phyloP scores from a whole-genome alignment of 2,329 filamentous ascomycete genomes.

The Penicillium frequentans region DNA sequence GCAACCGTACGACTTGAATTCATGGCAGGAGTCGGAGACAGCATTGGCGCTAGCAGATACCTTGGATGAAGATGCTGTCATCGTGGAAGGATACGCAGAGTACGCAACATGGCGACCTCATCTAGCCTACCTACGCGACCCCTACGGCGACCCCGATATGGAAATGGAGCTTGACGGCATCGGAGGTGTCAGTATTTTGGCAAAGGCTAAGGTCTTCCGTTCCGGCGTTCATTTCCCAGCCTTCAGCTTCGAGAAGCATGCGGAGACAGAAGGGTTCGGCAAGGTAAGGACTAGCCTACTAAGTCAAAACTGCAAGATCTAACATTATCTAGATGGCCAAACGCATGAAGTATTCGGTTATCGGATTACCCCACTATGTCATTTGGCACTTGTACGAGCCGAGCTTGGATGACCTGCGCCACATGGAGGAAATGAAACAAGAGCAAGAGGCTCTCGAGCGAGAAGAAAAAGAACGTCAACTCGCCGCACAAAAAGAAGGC shows the following conservation, averaged over 20 bases:
- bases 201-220: conserved; percentile 93
- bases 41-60: conserved; percentile 90
- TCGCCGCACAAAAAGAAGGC: conserved; percentile 71
- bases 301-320: conserved; percentile 2
- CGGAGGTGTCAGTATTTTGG: conserved; percentile 93
- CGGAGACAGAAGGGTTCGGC: conserved; percentile 96
- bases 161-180: conserved; percentile 99
- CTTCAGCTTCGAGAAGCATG: conserved; percentile 98
- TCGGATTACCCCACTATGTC: conserved; percentile 94
- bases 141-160: conserved; percentile 97
- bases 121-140: conserved; percentile 92
- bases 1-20: conserved; percentile 97
- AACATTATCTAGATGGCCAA: conserved; percentile 75
- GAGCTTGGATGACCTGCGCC: conserved; percentile 93
- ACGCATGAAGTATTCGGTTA: conserved; percentile 91
- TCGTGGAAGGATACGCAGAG: conserved; percentile 97
- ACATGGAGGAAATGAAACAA: conserved; percentile 98
- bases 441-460: conserved; percentile 77
- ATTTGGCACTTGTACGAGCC: conserved; percentile 99
- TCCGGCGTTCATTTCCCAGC: conserved; percentile 96
- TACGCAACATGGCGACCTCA: conserved; percentile 98
- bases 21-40: conserved; percentile 98
- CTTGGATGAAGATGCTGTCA: conserved; percentile 95
- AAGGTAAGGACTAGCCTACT: conserved; percentile 63
- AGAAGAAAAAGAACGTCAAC: conserved; percentile 73